Conservation (phyloP, 495 filamentous ascomycete genomes). For the Neurospora sp. region DNA sequence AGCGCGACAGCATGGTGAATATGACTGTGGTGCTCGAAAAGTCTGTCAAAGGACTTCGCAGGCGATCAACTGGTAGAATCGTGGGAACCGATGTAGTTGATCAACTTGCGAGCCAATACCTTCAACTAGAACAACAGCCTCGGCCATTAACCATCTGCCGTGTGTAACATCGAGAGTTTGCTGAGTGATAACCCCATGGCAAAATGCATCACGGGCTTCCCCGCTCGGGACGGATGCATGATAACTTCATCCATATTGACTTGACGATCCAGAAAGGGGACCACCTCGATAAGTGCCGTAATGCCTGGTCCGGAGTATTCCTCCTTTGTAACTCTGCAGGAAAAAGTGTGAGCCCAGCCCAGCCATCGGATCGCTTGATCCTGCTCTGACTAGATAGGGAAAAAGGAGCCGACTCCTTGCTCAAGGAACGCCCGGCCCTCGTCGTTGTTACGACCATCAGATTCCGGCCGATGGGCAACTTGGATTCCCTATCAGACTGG, state of each 20-base stretch:
- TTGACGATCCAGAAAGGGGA: not conserved
- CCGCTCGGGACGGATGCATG: not conserved
- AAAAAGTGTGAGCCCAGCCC: not conserved
- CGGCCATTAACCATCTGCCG: not conserved
- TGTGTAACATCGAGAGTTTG: not conserved
- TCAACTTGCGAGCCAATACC: fast-evolving
- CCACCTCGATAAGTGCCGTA: not conserved
- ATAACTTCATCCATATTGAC: not conserved
- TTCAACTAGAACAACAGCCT: not conserved
- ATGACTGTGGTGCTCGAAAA: too few relatives aligned
- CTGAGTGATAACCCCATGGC: too few relatives aligned
- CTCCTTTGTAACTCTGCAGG: not conserved
- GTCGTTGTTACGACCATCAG: not conserved
- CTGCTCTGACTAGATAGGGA: not conserved
- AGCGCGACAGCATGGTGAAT: too few relatives aligned
- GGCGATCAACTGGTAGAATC: fast-evolving
- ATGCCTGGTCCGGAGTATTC: not conserved
- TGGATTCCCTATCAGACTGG: not conserved
- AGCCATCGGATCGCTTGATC: not conserved
- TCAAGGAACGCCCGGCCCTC: too few relatives aligned
- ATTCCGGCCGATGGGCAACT: not conserved
- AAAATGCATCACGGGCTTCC: not conserved
- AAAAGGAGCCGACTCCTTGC: not conserved
- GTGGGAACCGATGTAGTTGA: not conserved
- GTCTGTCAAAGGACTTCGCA: too few relatives aligned